Percentiles rank a stretch among this genome's conserved stretches.
These are phyloP conservation scores for Xylaria palmicola DNA, from an alignment of 495 filamentous ascomycete genomes.

Conservation along the genomic window DNA sequence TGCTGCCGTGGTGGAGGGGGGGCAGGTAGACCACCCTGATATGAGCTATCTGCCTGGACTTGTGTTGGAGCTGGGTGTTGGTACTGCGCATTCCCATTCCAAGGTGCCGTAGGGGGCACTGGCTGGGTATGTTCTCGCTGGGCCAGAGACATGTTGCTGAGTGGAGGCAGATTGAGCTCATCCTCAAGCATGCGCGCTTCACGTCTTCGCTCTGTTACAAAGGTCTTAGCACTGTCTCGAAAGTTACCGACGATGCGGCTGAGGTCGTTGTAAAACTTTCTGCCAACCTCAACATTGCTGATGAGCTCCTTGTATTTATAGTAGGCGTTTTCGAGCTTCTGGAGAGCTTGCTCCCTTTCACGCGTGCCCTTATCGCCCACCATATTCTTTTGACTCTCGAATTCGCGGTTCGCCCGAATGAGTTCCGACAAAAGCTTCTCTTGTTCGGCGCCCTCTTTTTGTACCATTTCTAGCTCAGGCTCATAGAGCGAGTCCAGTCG, in stretches of 20 bases:
- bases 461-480: slow-evolving; percentile 65
- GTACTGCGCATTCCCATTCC: slow-evolving; percentile 16
- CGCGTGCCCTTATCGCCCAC: slow-evolving; percentile 70
- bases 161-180: slow-evolving; percentile 52
- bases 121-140: slow-evolving; percentile 18
- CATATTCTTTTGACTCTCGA: slow-evolving; percentile 62
- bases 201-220: slow-evolving; percentile 73
- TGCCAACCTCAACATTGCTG: slow-evolving; percentile 79
- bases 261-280: slow-evolving; percentile 97
- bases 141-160: slow-evolving; percentile 42
- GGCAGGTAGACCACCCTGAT: slow-evolving; percentile 28
- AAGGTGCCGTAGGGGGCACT: slow-evolving; percentile 20
- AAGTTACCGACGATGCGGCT: slow-evolving; percentile 73
- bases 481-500: slow-evolving; percentile 75
- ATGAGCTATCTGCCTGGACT: slow-evolving; percentile 20
- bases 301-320: slow-evolving; percentile 94
- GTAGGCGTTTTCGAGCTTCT: slow-evolving; percentile 88
- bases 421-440: slow-evolving; percentile 66
- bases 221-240: slow-evolving; percentile 73
- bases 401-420: slow-evolving; percentile 72
- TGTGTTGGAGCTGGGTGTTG: slow-evolving; percentile 16
- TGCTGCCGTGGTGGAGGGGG: slow-evolving; percentile 36
- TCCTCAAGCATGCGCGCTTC: slow-evolving; percentile 78
- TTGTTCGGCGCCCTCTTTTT: slow-evolving; percentile 73
- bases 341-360: slow-evolving; percentile 82